Evolutionary conservation across 1,139 yeast genomes (phyloP).

Genomic region (Ogataea hybrid): DNA sequence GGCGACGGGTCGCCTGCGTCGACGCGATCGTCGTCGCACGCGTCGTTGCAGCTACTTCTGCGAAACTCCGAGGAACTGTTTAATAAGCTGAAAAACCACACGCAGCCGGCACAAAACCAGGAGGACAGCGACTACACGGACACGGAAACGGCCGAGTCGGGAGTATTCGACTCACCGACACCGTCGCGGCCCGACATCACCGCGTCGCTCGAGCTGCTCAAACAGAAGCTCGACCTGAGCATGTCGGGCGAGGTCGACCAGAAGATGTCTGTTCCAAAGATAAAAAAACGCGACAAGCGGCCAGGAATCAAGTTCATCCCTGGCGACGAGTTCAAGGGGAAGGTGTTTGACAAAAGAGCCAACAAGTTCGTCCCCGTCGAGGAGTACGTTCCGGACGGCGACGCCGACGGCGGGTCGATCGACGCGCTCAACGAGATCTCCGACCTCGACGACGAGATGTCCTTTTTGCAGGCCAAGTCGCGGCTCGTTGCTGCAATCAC

Average conservation of each 20-base stretch:
- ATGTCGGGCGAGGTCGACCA: constrained; percentile 9
- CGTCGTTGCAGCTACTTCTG: constrained; percentile 21
- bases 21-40: constrained; percentile 14
- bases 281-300: constrained; percentile 11
- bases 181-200: constrained; percentile 20
- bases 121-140: constrained; percentile 27
- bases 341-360: constrained; percentile 28
- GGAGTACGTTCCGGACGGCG: constrained; percentile 14
- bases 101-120: constrained; percentile 11
- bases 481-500: constrained; percentile 48
- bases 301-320: constrained; percentile 31
- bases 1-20: constrained; percentile 26
- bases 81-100: constrained; percentile 23
- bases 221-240: constrained; percentile 17
- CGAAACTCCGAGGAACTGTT: constrained; percentile 24
- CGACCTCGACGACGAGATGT: constrained; percentile 32
- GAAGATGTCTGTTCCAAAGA: constrained; percentile 19
- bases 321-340: constrained; percentile 30
- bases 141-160: constrained; percentile 1
- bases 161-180: constrained; percentile 11
- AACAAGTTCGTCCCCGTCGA: constrained; percentile 25
- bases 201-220: constrained; percentile 17
- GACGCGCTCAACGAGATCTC: constrained; percentile 19
- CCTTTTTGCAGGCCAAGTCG: constrained; percentile 49
- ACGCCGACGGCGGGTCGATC: constrained; percentile 11